Evolutionary conservation across 257 asterid species (phyloP), one percentile per base, ranked within the genome.

Genomic region (Nicotiana knightiana): DNA sequence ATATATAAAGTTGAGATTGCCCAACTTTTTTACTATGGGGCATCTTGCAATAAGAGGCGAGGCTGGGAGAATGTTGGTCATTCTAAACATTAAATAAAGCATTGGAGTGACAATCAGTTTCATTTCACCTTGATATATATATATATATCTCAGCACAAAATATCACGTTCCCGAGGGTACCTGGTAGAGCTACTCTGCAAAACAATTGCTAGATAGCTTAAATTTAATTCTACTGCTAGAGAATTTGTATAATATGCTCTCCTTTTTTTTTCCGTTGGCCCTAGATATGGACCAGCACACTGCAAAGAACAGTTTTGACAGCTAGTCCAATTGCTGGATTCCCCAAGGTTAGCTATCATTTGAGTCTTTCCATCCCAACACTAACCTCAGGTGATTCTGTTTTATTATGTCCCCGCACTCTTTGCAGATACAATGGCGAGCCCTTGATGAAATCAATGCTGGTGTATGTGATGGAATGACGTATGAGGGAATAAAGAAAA

Each of bases 201-300:
- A 37, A 58, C 54, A 57, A 35, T 81, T 84, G 17, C 48, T 65
- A n/a, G 59, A 13, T 26, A 51, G 46, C 46, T 37, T 37, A 37
- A 37, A 37, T 37, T 37, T 37, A 6, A 37, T 37, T 37, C 46
- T 48, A 24, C 5, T 48, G 79, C 63, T 73, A 26, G 26, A 73
- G 2, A 46, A 46, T 46, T 43, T 70, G 3, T 77, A 55, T 82
- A 8, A 62, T 24, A 26, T 75, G 18, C 67, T 83, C 26, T 37
- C 46, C 24, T 6, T 35, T 35, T 75, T 81, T 84, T 86, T 80
- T 76, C 80, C 26, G 54, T n/a, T 92, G 83, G 64, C 24, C 86
- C 79, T 88, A 96, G 98, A 93, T 96, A 90, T 96, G 99, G 99
- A 96, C 99, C 77, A 96, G 99, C 92, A 96, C 99, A 24, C 79